These are phyloP conservation scores for Lolium perenne DNA, from an alignment of 176 grass and related monocot species.

Conservation along the genomic window DNA sequence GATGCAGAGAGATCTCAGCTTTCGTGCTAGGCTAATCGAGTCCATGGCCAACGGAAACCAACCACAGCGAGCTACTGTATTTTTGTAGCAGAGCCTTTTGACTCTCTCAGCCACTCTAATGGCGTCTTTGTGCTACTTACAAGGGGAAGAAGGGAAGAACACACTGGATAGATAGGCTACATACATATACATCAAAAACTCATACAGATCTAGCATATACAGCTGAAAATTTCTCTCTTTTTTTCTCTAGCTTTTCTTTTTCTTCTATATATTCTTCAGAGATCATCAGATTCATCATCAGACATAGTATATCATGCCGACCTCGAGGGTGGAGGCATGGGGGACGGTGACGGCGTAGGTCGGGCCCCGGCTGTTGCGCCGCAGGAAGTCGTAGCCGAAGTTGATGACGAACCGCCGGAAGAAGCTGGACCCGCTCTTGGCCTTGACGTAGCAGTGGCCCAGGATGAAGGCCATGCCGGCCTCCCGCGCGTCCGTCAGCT, in stretches of 20 bases:
- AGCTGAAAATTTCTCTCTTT: conserved; percentile 37
- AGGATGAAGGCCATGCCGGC: conserved; percentile 98
- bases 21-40: conserved; percentile 27
- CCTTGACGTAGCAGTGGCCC: conserved; percentile 80
- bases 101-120: conserved; percentile 14
- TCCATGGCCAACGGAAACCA: conserved; percentile 25
- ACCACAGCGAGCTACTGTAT: not conserved
- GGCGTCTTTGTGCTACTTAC: conserved; percentile 9
- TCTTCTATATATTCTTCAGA: conserved; percentile 25
- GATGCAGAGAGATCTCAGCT: conserved; percentile 49
- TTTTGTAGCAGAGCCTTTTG: not conserved
- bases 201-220: conserved; percentile 55
- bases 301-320: conserved; percentile 93
- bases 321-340: conserved; percentile 88
- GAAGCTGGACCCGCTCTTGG: conserved; percentile 83
- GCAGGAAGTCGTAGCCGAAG: conserved; percentile 83
- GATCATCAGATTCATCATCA: conserved; percentile 32
- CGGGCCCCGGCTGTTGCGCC: conserved; percentile 82
- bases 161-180: conserved; percentile 35
- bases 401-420: conserved; percentile 81
- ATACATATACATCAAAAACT: conserved; percentile 55
- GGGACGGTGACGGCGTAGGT: conserved; percentile 79
- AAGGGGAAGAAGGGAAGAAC: not conserved
- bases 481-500: conserved; percentile 84
- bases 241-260: not conserved